Base-by-base conservation (phyloP, 805 yeast genomes). In the Sugiyamaella boreocaroliniensis region DNA sequence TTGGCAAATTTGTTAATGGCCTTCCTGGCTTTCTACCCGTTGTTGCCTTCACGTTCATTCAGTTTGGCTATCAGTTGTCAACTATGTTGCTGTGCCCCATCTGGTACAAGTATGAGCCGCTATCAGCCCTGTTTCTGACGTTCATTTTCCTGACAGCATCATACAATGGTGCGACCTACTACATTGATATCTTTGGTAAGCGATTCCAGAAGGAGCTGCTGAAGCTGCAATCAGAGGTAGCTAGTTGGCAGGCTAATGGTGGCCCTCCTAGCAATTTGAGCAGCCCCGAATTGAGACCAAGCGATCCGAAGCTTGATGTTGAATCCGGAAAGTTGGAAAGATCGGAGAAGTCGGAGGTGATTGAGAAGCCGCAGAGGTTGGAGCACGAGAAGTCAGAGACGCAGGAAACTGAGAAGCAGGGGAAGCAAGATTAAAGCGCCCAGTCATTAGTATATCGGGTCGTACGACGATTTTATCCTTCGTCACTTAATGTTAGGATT, bases 121-220 rank as follows among this genome's bases (percentile, higher is more conserved):
- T 86, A 1, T 87, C 93, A 22, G 79, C 83, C 0, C 58, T 75
- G 0, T 90, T 89, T 63, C 76, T 92, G 57, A 69, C 80, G 1
- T 75, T 78, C 48, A 87, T 92, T n/a, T 89, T 90, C 60, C 67
- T 82, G 45, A 77, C 80, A 66, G 95, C 98, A 1, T 76, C 89
- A 43, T 89, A 85, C 66, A 90, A 93, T 59, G 99, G 99, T 29
- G 99, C 98, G 1, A 88, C 96, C 0, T 92, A 88, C 66, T 92
- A 92, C 67, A 77, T 93, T 52, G 98, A 92, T 62, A 84, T 85
- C 48, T 93, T 89, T 69, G 98, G 98, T 18, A 85, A 83, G 65
- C 79, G 90, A 58, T 83, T 89, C 63, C 95, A 89, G 63, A 87
- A 85, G 62, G 97, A 93, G 66, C 89, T 92, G 20, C 69, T 73